Evolutionary conservation across 2,329 filamentous ascomycete genomes (phyloP), one percentile per base, ranked within the genome.

Genomic region (Epichloe bromicola): DNA sequence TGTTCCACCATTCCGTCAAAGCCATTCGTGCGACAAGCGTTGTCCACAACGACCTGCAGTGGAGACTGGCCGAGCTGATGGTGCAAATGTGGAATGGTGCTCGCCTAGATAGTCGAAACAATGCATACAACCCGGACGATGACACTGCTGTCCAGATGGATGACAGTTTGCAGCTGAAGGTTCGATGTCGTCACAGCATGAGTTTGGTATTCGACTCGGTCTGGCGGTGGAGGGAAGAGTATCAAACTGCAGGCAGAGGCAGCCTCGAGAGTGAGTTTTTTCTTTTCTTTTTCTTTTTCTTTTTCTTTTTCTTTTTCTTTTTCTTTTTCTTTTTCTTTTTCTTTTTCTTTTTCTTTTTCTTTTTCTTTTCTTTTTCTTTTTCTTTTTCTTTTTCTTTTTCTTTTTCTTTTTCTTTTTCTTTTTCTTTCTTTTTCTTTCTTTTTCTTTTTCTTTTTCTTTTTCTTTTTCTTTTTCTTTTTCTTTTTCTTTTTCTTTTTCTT

Each of bases 191-290:
- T 23, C 87, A 88, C 73, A 90, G 86, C 65, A 88, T 91, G 82
- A 89, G 85, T 64, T 76, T 90, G 14, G 82, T 93, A 2, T 91
- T 87, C 60, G 86, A 93, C 67, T 87, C 84, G 12, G 86, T 89
- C 48, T 91, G 86, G 86, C 78, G 86, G 55, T 93, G 86, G 86
- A 78, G 87, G 58, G 84, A 88, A 63, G 85, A 90, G 63, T 88
- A 80, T 59, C 83, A 86, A 64, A 78, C 83, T 46, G 75, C 81
- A 63, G 85, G 82, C 46, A 78, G 83, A 61, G 84, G 83, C 52
- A 75, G 74, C 55, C 74, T 88, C 50, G 85, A 88, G 70, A 76
- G 85, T 88, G 74, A 72, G 79, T 70, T n/a, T 23, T 20, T 14
- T 14, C 11, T 44, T 40, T 4, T 30, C 4, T 30, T 10, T 30